These are phyloP conservation scores for Uronychia setigera DNA, from an alignment of 73 alveolate species.

Conservation along the genomic window DNA sequence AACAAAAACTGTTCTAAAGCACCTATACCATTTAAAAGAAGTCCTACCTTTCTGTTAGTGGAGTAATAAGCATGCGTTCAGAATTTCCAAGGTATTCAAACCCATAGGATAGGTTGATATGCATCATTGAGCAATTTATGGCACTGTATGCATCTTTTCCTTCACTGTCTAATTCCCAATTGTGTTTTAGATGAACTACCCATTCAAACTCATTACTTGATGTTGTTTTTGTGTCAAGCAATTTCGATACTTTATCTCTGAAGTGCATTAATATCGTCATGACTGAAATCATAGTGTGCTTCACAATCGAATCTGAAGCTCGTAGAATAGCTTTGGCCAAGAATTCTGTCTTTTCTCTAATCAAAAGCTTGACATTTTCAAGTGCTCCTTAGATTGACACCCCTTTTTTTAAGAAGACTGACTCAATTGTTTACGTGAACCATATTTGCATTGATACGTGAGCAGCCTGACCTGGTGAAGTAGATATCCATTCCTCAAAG, in stretches of 20 bases:
- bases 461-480: constrained; percentile 52
- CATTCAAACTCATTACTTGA: constrained; percentile 75
- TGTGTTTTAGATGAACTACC: constrained; percentile 79
- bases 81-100: constrained; percentile 97
- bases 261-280: constrained; percentile 94
- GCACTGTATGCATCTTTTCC: constrained; percentile 84
- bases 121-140: constrained; percentile 57
- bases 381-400: constrained; percentile 6
- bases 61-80: constrained; percentile 87
- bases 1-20: constrained; percentile 83
- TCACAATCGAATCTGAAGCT: constrained; percentile 77
- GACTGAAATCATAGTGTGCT: constrained; percentile 87
- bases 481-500: constrained; percentile 54
- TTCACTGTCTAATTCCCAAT: background rate
- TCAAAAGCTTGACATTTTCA: constrained; percentile 81
- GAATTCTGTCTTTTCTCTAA: constrained; percentile 68
- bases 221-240: constrained; percentile 73
- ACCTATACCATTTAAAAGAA: constrained; percentile 27
- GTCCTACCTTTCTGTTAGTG: constrained; percentile 68
- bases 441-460: constrained; percentile 39
- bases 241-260: constrained; percentile 87
- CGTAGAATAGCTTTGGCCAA: constrained; percentile 88
- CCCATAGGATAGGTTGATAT: constrained; percentile 84
- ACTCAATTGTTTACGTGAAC: constrained; percentile 39
- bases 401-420: constrained; percentile 5